phyloP scores from a whole-genome alignment of 176 grass and related monocot species.

The Eleusine coracana region DNA sequence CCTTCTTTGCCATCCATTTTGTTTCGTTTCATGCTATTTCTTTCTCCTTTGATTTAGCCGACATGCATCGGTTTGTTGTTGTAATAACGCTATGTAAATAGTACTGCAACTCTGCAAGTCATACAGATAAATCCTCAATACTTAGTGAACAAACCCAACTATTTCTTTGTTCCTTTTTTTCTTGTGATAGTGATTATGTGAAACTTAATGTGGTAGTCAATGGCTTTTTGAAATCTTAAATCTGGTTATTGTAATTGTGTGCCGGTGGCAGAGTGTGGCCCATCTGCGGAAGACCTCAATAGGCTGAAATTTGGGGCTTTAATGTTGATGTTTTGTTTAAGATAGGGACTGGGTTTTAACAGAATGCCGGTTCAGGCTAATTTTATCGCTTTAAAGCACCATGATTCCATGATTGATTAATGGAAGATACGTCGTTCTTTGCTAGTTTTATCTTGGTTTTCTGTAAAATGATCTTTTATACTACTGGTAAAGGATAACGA shows the following conservation, averaged over 20 bases:
- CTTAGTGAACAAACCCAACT: background rate
- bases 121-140: background rate
- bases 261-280: background rate
- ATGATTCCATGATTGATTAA: too few species aligned
- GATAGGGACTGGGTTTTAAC: too few species aligned
- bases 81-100: constrained; percentile 1
- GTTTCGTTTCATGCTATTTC: background rate
- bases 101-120: background rate
- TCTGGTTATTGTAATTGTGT: background rate
- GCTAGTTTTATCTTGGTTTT: too few species aligned
- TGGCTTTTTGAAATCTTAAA: too few species aligned
- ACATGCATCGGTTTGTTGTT: background rate
- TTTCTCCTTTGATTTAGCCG: background rate
- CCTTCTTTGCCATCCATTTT: background rate
- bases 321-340: background rate
- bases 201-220: background rate
- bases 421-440: too few species aligned
- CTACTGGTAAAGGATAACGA: too few species aligned
- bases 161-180: background rate
- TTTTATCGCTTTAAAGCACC: too few species aligned
- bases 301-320: background rate
- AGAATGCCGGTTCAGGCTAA: too few species aligned
- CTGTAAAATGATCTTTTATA: too few species aligned
- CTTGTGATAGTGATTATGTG: background rate
- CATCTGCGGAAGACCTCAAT: background rate